Evolutionary conservation across 1,284 basidiomycete species (phyloP).

Genomic region (Chalciporus sp.): DNA sequence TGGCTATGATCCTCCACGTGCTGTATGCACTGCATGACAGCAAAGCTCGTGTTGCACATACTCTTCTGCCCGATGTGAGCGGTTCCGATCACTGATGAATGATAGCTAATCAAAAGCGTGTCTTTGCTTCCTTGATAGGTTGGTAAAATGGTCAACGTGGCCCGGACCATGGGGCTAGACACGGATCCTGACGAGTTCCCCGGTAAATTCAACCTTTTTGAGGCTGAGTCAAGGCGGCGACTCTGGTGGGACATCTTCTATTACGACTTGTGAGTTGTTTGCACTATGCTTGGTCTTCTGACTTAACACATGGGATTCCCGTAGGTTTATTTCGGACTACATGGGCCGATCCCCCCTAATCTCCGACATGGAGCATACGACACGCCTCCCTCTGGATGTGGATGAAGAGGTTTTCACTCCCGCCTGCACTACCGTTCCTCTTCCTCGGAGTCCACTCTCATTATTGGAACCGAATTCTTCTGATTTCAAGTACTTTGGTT

Average conservation of each 20-base stretch:
- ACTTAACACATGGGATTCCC: slow-evolving; percentile 11
- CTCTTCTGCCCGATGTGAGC: slow-evolving; percentile 33
- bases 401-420: slow-evolving; percentile 55
- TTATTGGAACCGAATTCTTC: slow-evolving; percentile 30
- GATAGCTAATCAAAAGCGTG: slow-evolving; percentile 20
- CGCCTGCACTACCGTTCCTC: slow-evolving; percentile 46
- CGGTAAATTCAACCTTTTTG: slow-evolving; percentile 46
- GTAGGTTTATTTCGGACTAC: slow-evolving; percentile 68
- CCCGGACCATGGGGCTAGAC: slow-evolving; percentile 63
- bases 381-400: slow-evolving; percentile 42
- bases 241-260: slow-evolving; percentile 77
- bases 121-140: slow-evolving; percentile 39
- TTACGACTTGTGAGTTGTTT: slow-evolving; percentile 63
- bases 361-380: slow-evolving; percentile 36
- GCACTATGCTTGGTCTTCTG: slow-evolving; percentile 1
- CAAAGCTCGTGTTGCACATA: slow-evolving; percentile 44
- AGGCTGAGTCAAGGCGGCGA: slow-evolving; percentile 60
- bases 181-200: slow-evolving; percentile 60
- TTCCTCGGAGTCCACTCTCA: slow-evolving; percentile 34
- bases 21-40: slow-evolving; percentile 55
- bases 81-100: slow-evolving; percentile 32
- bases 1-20: slow-evolving; percentile 55
- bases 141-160: slow-evolving; percentile 68
- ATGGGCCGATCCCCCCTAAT: slow-evolving; percentile 62
- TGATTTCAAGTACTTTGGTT: slow-evolving; percentile 44